These are phyloP conservation scores for Bothriochloa decipiens DNA, from an alignment of 176 grass and related monocot genomes.

Conservation along the genomic window DNA sequence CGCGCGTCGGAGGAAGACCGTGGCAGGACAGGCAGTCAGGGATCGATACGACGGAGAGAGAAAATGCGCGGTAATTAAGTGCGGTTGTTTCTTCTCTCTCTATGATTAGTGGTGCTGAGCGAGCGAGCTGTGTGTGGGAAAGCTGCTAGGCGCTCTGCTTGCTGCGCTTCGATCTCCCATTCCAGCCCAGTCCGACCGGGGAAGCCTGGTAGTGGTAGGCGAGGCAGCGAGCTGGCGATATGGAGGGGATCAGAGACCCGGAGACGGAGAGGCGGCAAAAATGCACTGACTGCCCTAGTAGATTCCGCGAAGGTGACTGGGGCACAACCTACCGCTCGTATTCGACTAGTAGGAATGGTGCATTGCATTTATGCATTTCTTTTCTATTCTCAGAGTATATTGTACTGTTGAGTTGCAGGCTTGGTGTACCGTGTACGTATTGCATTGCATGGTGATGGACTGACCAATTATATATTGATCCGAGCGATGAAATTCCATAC, in stretches of 20 bases:
- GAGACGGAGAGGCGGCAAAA: not conserved
- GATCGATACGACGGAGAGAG: not conserved
- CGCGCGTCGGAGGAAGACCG: constrained; percentile 1
- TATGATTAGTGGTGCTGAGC: not conserved
- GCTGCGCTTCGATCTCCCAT: constrained; percentile 24
- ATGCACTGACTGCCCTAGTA: constrained; percentile 45
- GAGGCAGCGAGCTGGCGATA: no score
- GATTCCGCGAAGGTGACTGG: constrained; percentile 54
- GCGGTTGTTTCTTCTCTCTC: not conserved
- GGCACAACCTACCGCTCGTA: not conserved
- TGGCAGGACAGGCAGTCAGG: not conserved
- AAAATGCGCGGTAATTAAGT: constrained; percentile 18
- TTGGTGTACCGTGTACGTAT: not conserved
- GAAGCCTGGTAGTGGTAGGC: not conserved
- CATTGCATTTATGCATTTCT: constrained; percentile 3
- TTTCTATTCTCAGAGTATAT: constrained; percentile 25
- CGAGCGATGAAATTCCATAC: not conserved
- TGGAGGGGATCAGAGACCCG: no score
- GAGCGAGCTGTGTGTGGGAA: constrained; percentile 1
- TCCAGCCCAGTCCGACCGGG: not conserved
- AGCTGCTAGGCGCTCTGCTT: constrained; percentile 1
- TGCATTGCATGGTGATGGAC: constrained; percentile 26
- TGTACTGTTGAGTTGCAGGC: not conserved
- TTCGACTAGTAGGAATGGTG: not conserved
- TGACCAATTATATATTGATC: not conserved